Evolutionary conservation across 73 alveolate genomes (phyloP).

Genomic region (Paramecium biaurelia): DNA sequence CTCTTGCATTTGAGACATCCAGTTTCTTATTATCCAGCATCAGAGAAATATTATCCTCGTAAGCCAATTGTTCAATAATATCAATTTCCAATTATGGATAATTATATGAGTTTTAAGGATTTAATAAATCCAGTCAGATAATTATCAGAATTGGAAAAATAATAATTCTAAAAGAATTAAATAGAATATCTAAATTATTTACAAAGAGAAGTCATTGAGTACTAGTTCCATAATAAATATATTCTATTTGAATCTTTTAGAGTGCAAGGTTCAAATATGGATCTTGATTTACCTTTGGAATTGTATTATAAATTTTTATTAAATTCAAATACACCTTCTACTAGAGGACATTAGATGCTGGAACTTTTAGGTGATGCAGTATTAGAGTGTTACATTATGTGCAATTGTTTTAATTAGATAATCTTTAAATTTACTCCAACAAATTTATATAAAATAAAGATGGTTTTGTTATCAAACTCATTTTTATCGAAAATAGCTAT

Average conservation of each 20-base stretch:
- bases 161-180: not conserved
- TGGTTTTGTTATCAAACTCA: not conserved
- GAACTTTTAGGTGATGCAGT: constrained; percentile 39
- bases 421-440: not conserved
- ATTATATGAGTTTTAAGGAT: not conserved
- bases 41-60: not conserved
- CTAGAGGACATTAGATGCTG: not conserved
- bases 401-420: not conserved
- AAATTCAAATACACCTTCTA: not conserved
- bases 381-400: not conserved
- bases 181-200: not conserved
- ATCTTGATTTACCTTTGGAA: not conserved
- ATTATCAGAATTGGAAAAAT: not conserved
- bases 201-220: not conserved
- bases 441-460: not conserved
- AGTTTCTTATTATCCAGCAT: not conserved
- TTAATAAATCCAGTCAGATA: not conserved
- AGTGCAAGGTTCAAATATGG: not conserved
- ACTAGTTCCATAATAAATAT: not conserved
- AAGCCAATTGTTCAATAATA: not conserved
- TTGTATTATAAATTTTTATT: not conserved
- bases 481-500: not conserved
- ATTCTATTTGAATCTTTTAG: not conserved
- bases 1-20: not conserved
- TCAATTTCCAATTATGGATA: not conserved